These are phyloP conservation scores for Fusarium humuli DNA, from an alignment of 2,329 filamentous ascomycete species.

Conservation along the genomic window DNA sequence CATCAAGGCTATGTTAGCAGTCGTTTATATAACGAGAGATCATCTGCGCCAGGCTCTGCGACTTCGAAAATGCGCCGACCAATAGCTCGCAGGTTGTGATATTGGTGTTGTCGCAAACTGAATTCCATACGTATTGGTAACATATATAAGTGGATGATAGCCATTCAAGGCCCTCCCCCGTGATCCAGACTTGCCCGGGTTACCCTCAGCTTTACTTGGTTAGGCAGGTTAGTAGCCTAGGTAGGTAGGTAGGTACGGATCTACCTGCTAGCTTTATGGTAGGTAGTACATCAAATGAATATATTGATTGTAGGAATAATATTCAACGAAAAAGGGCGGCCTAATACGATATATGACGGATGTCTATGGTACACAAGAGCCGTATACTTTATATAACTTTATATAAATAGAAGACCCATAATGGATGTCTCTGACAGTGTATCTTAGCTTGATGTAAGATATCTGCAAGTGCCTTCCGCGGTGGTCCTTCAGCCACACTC, in stretches of 20 bases:
- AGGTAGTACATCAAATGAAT: neutral
- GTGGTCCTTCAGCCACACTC: slow-evolving; percentile 24
- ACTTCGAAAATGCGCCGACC: slow-evolving; percentile 12
- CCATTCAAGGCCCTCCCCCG: slow-evolving; percentile 30
- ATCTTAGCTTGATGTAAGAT: neutral
- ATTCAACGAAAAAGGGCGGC: neutral
- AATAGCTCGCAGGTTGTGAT: slow-evolving; percentile 19
- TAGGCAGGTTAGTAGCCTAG: neutral
- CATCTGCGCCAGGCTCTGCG: slow-evolving; percentile 19
- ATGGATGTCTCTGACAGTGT: neutral
- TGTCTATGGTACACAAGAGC: neutral
- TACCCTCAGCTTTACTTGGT: slow-evolving; percentile 1
- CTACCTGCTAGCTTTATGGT: neutral
- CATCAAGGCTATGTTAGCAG: slow-evolving; percentile 21
- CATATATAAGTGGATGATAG: slow-evolving; percentile 28
- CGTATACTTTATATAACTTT: neutral
- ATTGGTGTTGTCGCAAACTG: slow-evolving; percentile 29
- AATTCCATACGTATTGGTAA: slow-evolving; percentile 37
- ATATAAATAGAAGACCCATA: neutral
- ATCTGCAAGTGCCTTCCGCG: neutral
- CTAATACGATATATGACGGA: neutral
- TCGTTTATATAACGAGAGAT: neutral
- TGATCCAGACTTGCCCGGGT: slow-evolving; percentile 21
- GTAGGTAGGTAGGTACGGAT: too few relatives aligned
- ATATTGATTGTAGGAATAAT: neutral